Percentiles rank a stretch among this genome's conserved stretches.
Evolutionary conservation across 2,329 filamentous ascomycete species (phyloP).

Genomic region (Byssothecium circinans): DNA sequence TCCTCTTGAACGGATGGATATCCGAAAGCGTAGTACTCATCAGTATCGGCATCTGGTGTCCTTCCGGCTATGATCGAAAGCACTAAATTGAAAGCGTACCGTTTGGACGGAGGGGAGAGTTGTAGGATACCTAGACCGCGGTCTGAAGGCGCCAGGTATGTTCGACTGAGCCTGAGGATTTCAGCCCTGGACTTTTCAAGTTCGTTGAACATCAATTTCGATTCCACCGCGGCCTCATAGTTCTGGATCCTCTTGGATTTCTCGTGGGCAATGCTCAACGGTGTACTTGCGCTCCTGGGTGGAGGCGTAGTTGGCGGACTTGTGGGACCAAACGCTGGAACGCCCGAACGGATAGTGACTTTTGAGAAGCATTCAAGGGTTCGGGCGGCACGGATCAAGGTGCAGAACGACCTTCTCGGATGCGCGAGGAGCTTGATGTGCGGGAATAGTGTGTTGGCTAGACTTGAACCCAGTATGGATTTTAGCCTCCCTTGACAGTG

Average conservation of each 20-base stretch:
- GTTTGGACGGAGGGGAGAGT: constrained; percentile 10
- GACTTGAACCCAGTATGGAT: constrained; percentile 4
- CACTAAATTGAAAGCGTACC: constrained; percentile 1
- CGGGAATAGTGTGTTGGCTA: constrained; percentile 9
- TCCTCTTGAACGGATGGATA: too few species aligned
- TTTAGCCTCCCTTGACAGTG: constrained; percentile 3
- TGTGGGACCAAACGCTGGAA: neutral
- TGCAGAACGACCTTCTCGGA: constrained; percentile 8
- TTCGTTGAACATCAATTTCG: too few species aligned
- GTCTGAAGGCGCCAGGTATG: constrained; percentile 4
- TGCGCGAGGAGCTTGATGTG: constrained; percentile 14
- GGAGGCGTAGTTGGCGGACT: neutral
- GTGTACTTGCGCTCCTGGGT: neutral
- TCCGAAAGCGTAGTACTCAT: constrained; percentile 21
- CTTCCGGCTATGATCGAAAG: neutral
- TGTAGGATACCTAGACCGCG: neutral
- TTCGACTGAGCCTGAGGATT: neutral
- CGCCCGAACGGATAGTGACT: neutral
- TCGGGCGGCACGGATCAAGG: constrained; percentile 7
- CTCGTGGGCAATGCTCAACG: neutral
- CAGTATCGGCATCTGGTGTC: neutral
- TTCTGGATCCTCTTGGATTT: neutral
- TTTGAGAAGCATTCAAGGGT: neutral
- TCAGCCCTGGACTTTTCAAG: too few species aligned
- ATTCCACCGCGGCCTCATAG: neutral